Base-by-base conservation (phyloP, 306 rosid species). In the Acmispon strigosus region DNA sequence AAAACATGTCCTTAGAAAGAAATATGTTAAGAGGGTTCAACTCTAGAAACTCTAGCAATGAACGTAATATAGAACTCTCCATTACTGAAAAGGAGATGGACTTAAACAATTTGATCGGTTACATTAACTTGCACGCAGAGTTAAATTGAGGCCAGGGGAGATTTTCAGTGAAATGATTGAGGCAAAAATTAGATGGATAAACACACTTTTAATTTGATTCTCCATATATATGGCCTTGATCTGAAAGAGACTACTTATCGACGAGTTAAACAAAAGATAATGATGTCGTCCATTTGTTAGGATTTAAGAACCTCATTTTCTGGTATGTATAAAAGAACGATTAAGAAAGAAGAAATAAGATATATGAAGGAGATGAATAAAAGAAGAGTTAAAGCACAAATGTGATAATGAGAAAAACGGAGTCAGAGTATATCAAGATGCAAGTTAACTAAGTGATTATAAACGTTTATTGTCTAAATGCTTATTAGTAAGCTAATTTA, bases 71-170 rank as follows among this genome's bases (percentile, higher is more conserved):
- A 10, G 6, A 20, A 54, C 42, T 37, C 60, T 7, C 8, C 27
- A 15, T 4, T 62, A 42, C 54, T n/a, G 4, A 47, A 74, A 50
- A 42, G 16, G 54, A 64, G 8, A 24, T 8, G 56, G 19, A 53
- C 29, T 54, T 29, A 10, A 42, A 55, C 50, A 32, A 55, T 27
- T 64, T 43, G 42, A 16, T 18, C 4, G 10, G 22, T 74, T 74
- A 29, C 48, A 55, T 55, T 53, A 41, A 74, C 72, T 53, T 64
- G 58, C 72, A 74, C 72, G 66, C 57, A 62, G 47, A 62, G 47
- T 1, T 3, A 22, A 3, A 73, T 6, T 34, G 24, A 9, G 62
- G 16, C 27, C 10, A 73, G 24, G 16, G 50, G 45, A 39, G n/a
- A 39, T 20, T 50, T 37, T 62, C 9, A 51, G 16, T 61, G 34